Evolutionary conservation across 352 stramenopile species (phyloP).

Genomic region (Phytophthora cactorum): DNA sequence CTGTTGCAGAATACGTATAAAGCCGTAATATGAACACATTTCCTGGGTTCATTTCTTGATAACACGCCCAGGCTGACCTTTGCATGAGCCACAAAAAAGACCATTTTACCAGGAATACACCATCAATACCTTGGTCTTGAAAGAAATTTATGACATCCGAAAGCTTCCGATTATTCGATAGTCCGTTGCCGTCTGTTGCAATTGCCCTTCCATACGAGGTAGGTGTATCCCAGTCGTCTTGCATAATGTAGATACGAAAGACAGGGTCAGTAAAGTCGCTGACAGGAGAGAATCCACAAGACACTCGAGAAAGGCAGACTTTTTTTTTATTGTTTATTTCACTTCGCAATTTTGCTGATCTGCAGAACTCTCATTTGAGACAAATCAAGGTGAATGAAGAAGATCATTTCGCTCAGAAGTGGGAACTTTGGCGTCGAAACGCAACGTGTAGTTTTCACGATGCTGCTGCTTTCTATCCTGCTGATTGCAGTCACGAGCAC

Average conservation of each 20-base stretch:
- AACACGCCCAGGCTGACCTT: too few species aligned
- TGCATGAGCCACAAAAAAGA: too few species aligned
- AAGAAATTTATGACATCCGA: too few species aligned
- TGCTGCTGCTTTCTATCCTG: slow-evolving; percentile 3
- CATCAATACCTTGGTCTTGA: too few species aligned
- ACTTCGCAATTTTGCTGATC: not conserved
- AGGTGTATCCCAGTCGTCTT: too few species aligned
- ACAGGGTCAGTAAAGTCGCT: not conserved
- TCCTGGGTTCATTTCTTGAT: too few species aligned
- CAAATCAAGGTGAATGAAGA: slow-evolving; percentile 10
- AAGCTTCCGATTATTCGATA: not conserved
- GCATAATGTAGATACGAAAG: not conserved
- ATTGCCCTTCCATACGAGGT: not conserved
- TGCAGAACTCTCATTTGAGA: not conserved
- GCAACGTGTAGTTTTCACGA: not conserved
- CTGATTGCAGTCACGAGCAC: slow-evolving; percentile 2
- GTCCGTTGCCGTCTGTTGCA: not conserved
- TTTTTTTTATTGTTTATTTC: not conserved
- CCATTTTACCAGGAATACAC: too few species aligned
- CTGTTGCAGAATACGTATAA: not conserved
- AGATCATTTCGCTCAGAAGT: not conserved
- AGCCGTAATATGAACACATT: not conserved
- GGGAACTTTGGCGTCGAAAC: not conserved
- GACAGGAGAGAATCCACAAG: not conserved
- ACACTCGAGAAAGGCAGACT: slow-evolving; percentile 5